Conservation (phyloP, 2,329 filamentous ascomycete genomes). For the Phialophora verrucosa region DNA sequence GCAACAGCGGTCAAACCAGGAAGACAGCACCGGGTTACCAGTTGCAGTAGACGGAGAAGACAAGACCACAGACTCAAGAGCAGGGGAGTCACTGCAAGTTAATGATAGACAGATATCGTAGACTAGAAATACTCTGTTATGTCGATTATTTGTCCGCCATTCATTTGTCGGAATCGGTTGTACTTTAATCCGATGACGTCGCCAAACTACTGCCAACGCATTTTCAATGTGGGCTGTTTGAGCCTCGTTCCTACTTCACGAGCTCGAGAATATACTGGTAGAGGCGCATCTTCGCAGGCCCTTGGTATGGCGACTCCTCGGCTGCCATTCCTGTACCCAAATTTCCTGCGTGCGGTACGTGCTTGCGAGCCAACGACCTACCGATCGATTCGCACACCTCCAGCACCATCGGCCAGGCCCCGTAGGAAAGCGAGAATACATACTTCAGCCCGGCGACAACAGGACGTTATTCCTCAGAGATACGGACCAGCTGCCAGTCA, state of each 20-base stretch:
- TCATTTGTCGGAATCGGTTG: background rate
- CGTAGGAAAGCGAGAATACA: constrained; percentile 46
- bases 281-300: background rate
- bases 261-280: background rate
- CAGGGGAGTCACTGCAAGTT: background rate
- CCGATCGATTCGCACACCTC: constrained; percentile 50
- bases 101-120: background rate
- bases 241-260: background rate
- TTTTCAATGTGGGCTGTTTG: background rate
- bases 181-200: constrained; percentile 5
- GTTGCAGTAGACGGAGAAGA: background rate
- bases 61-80: background rate
- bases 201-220: background rate
- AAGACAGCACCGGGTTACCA: background rate
- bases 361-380: constrained; percentile 54
- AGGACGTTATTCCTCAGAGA: constrained; percentile 51
- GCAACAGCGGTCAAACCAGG: constrained; percentile 6
- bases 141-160: background rate
- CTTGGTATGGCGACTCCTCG: constrained; percentile 64
- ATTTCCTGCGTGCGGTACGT: constrained; percentile 64
- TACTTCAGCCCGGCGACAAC: constrained; percentile 44
- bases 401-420: constrained; percentile 36
- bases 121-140: background rate
- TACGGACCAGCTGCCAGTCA: constrained; percentile 55
- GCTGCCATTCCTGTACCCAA: constrained; percentile 72